phyloP scores from a whole-genome alignment of 2,329 filamentous ascomycete genomes.

The Arthroderma sp. region DNA sequence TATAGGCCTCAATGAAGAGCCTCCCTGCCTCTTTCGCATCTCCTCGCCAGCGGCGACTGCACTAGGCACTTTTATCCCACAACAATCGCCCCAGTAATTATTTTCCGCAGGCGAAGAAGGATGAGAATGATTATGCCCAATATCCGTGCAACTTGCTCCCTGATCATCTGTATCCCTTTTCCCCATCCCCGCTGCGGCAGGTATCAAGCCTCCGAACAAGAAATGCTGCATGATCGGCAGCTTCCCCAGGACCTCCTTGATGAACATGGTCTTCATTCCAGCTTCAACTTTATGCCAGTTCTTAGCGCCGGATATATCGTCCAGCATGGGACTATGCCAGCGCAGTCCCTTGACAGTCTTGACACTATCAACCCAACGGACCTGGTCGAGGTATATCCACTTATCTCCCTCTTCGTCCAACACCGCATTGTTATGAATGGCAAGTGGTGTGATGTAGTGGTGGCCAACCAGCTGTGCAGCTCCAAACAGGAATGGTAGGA shows the following conservation, averaged over 20 bases:
- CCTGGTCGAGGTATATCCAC: slow-evolving; percentile 84
- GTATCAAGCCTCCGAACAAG: slow-evolving; percentile 73
- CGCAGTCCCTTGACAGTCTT: slow-evolving; percentile 89
- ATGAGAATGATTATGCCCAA: slow-evolving; percentile 53
- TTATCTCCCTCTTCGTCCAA: slow-evolving; percentile 75
- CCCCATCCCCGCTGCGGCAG: slow-evolving; percentile 67
- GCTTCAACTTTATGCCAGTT: slow-evolving; percentile 85
- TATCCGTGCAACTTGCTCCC: too few species aligned
- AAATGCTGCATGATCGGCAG: slow-evolving; percentile 98
- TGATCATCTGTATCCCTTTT: slow-evolving; percentile 32
- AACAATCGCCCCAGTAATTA: slow-evolving; percentile 80
- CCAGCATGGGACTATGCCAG: slow-evolving; percentile 97
- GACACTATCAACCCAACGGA: slow-evolving; percentile 86
- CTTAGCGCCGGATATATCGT: slow-evolving; percentile 85
- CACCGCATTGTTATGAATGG: slow-evolving; percentile 75
- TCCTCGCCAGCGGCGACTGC: slow-evolving; percentile 83
- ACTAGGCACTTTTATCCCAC: slow-evolving; percentile 93
- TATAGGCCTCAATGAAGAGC: slow-evolving; percentile 48
- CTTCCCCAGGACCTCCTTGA: slow-evolving; percentile 82
- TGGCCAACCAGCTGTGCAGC: slow-evolving; percentile 81
- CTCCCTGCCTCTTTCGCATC: slow-evolving; percentile 59
- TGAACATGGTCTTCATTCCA: slow-evolving; percentile 95
- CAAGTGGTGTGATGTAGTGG: slow-evolving; percentile 61
- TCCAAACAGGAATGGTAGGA: slow-evolving; percentile 88
- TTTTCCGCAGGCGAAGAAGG: slow-evolving; percentile 22